Base-by-base conservation (phyloP, 1,139 yeast species). In the Candida sanyaensis region DNA sequence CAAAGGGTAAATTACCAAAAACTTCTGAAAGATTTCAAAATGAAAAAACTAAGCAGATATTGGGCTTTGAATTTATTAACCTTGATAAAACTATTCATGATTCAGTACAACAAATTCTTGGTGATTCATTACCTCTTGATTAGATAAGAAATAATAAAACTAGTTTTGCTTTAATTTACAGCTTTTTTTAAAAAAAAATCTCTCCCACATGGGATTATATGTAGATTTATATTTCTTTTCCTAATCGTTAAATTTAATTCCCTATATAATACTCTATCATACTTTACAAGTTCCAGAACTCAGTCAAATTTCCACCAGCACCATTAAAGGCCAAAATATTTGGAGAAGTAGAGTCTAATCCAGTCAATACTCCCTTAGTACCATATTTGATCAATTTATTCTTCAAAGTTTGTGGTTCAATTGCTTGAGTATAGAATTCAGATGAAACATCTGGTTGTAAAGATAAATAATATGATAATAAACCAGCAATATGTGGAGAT, bases 401-500 rank as follows among this genome's bases (percentile, higher is more conserved):
- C 85, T 93, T 93, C 70, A 93, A 78, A 72, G 88, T 95, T 43
- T 81, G 83, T 50, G 99, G 96, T 10, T 96, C 80, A 50, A 92
- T 78, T 45, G 83, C 79, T 49, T 81, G 77, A 48, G 75, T 67
- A 10, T 80, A 72, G 64, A 78, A 89, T 67, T 84, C 88, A 41
- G 97, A 90, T 53, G 80, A 86, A 29, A 87, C 69, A 46, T 83
- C 88, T 57, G 99, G 99, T 73, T 89, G 95, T 68, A 93, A 83
- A 23, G 97, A 89, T 60, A 93, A 76, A 73, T 83, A 92, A 80
- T 93, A 93, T 4, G 97, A 75, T 64, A 86, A 77, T 67, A 93
- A 79, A 58, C 99, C 99, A 53, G 91, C 87, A 66, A 93, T 87
- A 66, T 93, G 98, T 46, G 99, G 99, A 41, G 98, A 89, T 32